Evolutionary conservation across 305 asterid genomes (phyloP), one percentile per base, ranked within the genome.

Genomic region (Coffea humblotiana): DNA sequence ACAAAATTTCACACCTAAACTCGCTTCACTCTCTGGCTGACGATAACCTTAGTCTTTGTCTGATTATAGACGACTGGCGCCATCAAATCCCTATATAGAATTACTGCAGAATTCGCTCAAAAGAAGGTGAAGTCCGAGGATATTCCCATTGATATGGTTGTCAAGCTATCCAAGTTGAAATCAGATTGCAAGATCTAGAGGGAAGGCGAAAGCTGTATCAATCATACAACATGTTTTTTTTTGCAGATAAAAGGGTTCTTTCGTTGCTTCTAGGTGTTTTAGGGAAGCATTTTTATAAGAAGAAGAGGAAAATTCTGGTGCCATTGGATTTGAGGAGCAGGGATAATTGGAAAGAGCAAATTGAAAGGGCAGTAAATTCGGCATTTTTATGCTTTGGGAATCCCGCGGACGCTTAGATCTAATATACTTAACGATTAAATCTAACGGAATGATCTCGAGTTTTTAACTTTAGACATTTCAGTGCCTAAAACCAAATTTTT

Each of bases 271-370:
- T 95, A 0, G 78, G 61, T 82, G 86, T 88, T 47, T 68, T 95
- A 82, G 99, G 99, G 75, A 93, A 88, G 90, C 89, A 88, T 15
- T 95, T 95, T 81, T 95, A 88, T 84, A 89, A 83, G 84, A 93
- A 92, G 83, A 95, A 84, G 94, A 90, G 83, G 68, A 94, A 89
- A 75, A 82, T 93, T 60, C 93, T 94, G 52, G 88, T 91, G 82
- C 93, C 95, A 3, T 87, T 93, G 80, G 92, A 91, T 3, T 81
- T 95, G 81, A 85, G 78, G 51, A 82, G 84, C 4, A 86, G 79
- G 32, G 82, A 91, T 63, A 83, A 67, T 4, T 95, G 96, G 99
- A 92, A 87, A 85, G 96, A 92, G 84, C 93, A 92, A 90, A 88
- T 93, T 3, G 96, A 88, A 25, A 83, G 40, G 77, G 92, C 92